Evolutionary conservation across 106 monocot genomes (phyloP).

Genomic region (Narthecium ossifragum): DNA sequence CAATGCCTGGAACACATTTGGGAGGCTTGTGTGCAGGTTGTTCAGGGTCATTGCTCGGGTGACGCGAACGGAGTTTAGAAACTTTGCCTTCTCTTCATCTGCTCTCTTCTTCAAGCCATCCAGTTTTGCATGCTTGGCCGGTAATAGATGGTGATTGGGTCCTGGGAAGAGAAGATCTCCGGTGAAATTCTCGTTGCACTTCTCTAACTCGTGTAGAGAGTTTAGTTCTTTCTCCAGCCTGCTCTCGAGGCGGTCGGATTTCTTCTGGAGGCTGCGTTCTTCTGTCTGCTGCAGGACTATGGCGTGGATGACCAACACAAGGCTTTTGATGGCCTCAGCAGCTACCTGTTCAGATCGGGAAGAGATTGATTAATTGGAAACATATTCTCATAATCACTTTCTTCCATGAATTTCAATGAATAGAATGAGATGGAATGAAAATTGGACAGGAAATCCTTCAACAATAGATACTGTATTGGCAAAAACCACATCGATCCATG

Average conservation of each 20-base stretch:
- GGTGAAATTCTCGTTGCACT: neutral
- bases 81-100: constrained; percentile 67
- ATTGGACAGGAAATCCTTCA: too few species aligned
- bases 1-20: constrained; percentile 87
- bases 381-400: too few species aligned
- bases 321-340: constrained; percentile 75
- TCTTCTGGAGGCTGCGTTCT: constrained; percentile 61
- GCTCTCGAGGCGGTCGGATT: constrained; percentile 36
- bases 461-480: too few species aligned
- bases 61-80: constrained; percentile 44
- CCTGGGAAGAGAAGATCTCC: neutral
- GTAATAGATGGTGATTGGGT: neutral
- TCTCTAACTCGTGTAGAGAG: constrained; percentile 18
- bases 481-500: too few species aligned
- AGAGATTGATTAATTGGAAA: too few species aligned
- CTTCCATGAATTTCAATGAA: too few species aligned
- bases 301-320: constrained; percentile 56
- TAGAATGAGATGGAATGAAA: too few species aligned
- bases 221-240: constrained; percentile 53
- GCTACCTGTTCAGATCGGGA: constrained; percentile 55
- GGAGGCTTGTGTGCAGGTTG: constrained; percentile 70
- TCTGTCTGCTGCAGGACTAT: constrained; percentile 57
- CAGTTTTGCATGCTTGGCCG: constrained; percentile 30
- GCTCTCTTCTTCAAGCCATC: constrained; percentile 46
- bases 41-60: constrained; percentile 73